Base-by-base conservation (phyloP, 129 eudicot genomes). In the Saussurea involucrata region DNA sequence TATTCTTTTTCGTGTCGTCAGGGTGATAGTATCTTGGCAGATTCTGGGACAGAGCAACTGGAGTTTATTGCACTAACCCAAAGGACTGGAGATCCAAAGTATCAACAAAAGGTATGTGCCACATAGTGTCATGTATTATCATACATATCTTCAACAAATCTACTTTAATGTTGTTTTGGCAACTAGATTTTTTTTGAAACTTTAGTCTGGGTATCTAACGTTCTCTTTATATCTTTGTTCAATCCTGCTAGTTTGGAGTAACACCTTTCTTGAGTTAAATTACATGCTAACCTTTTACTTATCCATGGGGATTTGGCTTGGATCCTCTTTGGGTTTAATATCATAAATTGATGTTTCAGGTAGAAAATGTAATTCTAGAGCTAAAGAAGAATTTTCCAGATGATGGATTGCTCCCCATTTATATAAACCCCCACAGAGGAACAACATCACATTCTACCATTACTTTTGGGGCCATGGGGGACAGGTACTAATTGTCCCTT, bases 401-500 rank as follows among this genome's bases (percentile, higher is more conserved):
- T 69, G 99, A 95, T 85, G 99, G 99, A 34, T 84, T 95, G 79
- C 99, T 95, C 70, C 95, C 96, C 44, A 90, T 95, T 49, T 95
- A 90, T 83, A 84, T 95, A 27, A 85, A 90, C 80, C 97, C 99
- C 27, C 90, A 88, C 57, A 90, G 80, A 75, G 97, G 97, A 74
- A 74, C 91, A 73, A 29, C 84, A 44, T 88, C 97, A 20, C 88
- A 88, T 72, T 85, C 99, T 69, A 92, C 99, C 74, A 90, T 95
- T 79, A 95, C 99, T 70, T 95, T 95, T 83, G 99, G 99, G 12
- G 99, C 99, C 77, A 95, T 95, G 99, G 99, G 99, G 36, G 99
- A 95, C 91, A 95, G 99, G 99, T 95, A 81, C 6, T 44, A 22
- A 11, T 31, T 71, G 13, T 66, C 24, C 63, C 63, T 61, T 25